Evolutionary conservation across 2,329 filamentous ascomycete species (phyloP), one percentile per base, ranked within the genome.

Genomic region (Mariannaea sp.): DNA sequence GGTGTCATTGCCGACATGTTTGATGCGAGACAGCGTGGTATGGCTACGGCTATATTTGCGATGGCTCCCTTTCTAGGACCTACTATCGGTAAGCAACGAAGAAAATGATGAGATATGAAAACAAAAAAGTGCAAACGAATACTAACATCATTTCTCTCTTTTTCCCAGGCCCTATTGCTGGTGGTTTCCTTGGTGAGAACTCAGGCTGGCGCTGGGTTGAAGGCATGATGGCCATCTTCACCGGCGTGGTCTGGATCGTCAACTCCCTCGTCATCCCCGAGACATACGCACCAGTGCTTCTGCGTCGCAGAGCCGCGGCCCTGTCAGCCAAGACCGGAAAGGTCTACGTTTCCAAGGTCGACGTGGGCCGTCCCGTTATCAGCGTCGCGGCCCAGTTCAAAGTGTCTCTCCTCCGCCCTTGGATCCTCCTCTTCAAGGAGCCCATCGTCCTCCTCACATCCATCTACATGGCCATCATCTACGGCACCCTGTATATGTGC

Each of bases 1-100:
- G 85, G 83, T 60, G 78, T 84, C 20, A 81, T 87, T 59, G 84
- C 84, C 33, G 85, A 88, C 65, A 80, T 87, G 71, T 87, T 85
- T 63, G 65, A 73, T 7, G 77, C 79, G 3, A 69, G 73, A 0
- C 71, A 85, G 57, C 74, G 84, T 57, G 84, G 83, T 39, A 68
- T 80, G 26, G 85, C 85, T 2, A 80, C 83, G 61, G 77, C 78
- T 8, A 64, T 86, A 26, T 88, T 87, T 60, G 79, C 83, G 0
- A 76, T 83, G 40, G 84, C 84, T 8, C 85, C 85, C 0, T 87
- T 87, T 68, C 73, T 87, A 55, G 85, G 85, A 2, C 82, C 85
- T 2, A 80, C 71, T 75, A 19, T 79, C 74, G 55, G 85, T 72
- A 61, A 1, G 13, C 17, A 13, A 14, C 10, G n/a, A 6, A 35